phyloP scores from a whole-genome alignment of 2,329 filamentous ascomycete species.

The Aspergillus pseudotamarii region DNA sequence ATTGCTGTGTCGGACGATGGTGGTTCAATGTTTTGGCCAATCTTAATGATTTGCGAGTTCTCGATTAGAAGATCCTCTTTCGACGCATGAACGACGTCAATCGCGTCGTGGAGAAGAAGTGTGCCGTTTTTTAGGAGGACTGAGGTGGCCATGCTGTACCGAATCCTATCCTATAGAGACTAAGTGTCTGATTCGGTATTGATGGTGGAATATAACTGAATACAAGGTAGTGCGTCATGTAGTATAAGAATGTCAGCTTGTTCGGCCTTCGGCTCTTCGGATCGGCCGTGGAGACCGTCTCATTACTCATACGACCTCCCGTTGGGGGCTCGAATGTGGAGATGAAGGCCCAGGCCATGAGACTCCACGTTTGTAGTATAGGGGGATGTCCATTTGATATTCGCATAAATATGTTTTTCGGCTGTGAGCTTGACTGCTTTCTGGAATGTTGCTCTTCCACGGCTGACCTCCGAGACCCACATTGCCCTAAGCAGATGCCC shows the following conservation, averaged over 20 bases:
- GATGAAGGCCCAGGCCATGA: not conserved
- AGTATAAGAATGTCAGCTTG: not conserved
- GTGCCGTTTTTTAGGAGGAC: not conserved
- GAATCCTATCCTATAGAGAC: not conserved
- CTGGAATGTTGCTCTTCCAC: too few species aligned
- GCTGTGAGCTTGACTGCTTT: not conserved
- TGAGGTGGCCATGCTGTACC: not conserved
- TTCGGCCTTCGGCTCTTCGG: not conserved
- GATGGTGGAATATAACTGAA: not conserved
- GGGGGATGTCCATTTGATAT: not conserved
- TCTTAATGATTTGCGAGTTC: conserved; percentile 22
- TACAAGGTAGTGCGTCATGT: not conserved
- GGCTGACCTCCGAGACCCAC: not conserved
- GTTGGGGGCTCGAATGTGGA: not conserved
- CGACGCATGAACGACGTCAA: not conserved
- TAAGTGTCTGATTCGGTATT: not conserved
- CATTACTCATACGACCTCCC: not conserved
- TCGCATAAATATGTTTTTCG: too few species aligned
- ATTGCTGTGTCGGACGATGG: conserved; percentile 24
- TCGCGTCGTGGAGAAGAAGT: not conserved
- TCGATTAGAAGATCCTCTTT: conserved; percentile 23
- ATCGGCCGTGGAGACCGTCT: not conserved
- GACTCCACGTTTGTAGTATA: not conserved
- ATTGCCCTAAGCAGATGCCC: not conserved
- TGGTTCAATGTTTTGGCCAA: conserved; percentile 18